Base-by-base conservation (phyloP, 139 green algal genomes). In the Deuterostichococcus epilithicus region DNA sequence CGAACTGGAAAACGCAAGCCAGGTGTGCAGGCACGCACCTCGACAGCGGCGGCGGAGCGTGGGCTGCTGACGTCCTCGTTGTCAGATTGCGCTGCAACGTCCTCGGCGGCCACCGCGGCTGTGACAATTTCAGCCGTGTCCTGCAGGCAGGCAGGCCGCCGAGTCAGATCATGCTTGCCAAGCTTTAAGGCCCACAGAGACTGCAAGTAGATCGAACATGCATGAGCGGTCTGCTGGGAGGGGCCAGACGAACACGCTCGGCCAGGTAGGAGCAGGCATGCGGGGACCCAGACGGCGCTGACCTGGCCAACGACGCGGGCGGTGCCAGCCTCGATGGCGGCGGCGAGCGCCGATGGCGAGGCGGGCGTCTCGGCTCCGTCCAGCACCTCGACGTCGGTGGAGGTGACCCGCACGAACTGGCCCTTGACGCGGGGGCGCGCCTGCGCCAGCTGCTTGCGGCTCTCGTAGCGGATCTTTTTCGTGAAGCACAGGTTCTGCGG, bases 391-490 rank as follows among this genome's bases (percentile, higher is more conserved):
- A 63, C 36, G 20, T 34, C 68, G 34, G 32, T 4, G 8, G 35
- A 13, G 28, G 20, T n/a, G 15, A 59, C 36, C 77, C 82, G 82
- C 28, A 84, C 87, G 75, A 93, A 93, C 81, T 92, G 87, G 15
- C 89, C 89, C 25, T 83, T 85, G 8, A 93, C 78, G 1, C 89
- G 81, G 1, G 87, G 87, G 18, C 89, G 78, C 22, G 76, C 68
- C 68, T 91, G 74, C 26, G 89, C 89, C 69, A 91, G 81, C 73
- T 85, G 80, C 81, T 93, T 92, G 37, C 89, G 81, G 58, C 66
- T 85, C 81, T 90, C 86, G 68, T 93, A 93, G 52, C 89, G 81
- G n/a, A 93, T 88, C 38, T 88, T 91, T 76, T 86, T 90, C 1
- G 80, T 80, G 69, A 89, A 90, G 72, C 76, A 80, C 26, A 88